Percentiles rank a stretch among this genome's conserved stretches.
Evolutionary conservation across 345 rosid genomes (phyloP).

Genomic region (Bruguiera gymnorhiza): DNA sequence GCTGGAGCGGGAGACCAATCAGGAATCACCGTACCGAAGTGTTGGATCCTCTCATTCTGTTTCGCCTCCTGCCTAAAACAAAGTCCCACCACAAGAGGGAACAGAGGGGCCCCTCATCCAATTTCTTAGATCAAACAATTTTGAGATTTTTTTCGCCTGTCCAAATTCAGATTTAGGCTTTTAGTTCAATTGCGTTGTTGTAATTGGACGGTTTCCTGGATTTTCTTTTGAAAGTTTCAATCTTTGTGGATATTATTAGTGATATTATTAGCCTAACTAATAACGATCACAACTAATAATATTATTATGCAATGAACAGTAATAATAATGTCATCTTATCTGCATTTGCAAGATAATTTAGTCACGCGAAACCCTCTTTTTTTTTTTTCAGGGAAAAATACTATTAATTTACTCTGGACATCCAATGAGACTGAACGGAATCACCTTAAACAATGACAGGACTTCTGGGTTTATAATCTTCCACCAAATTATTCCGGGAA

Average conservation of each 20-base stretch:
- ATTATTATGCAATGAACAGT: no score
- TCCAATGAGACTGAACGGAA: no score
- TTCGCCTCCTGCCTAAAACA: conserved; percentile 27
- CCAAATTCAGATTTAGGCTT: background rate
- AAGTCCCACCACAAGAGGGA: conserved; percentile 30
- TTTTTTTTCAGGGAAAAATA: no score
- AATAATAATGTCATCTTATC: no score
- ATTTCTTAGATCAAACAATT: background rate
- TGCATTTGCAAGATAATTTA: no score
- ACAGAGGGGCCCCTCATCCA: background rate
- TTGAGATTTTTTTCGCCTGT: background rate
- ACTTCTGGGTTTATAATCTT: no score
- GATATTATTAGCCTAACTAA: background rate
- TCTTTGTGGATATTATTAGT: background rate
- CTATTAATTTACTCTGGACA: no score
- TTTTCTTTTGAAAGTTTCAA: background rate
- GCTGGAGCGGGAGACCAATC: no score
- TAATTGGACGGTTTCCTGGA: background rate
- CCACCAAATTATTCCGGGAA: no score
- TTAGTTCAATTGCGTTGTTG: background rate
- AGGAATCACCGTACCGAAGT: conserved; percentile 6
- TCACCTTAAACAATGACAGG: no score
- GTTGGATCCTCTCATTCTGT: conserved; percentile 16
- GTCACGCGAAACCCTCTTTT: no score
- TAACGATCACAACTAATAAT: no score